A percentile compares a stretch with the other conserved stretches of the same genome.
Evolutionary conservation across 164 flowering plant species (phyloP).

Genomic region (Saururus chinensis): DNA sequence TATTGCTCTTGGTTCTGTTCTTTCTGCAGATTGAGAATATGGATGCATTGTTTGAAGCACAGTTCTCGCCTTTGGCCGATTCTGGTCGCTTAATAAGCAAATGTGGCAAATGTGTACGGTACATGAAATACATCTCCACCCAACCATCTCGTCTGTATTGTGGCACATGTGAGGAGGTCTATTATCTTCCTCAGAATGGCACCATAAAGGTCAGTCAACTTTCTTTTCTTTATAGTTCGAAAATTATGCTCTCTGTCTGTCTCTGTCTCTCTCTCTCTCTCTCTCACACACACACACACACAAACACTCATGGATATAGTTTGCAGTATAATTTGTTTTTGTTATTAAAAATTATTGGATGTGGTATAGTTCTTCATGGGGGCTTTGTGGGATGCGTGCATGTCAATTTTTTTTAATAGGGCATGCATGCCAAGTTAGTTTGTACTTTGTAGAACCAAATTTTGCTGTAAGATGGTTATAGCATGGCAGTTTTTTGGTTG

Average conservation of each 20-base stretch:
- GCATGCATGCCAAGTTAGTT: too few species aligned
- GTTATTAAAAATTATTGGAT: not conserved
- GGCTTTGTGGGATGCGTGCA: not conserved
- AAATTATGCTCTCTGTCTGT: not conserved
- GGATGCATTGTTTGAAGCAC: slow-evolving; percentile 97
- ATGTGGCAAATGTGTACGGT: slow-evolving; percentile 90
- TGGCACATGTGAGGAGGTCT: slow-evolving; percentile 87
- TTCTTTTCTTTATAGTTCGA: too few species aligned
- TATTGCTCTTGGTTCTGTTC: not conserved
- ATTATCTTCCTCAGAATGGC: slow-evolving; percentile 88
- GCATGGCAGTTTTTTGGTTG: too few species aligned
- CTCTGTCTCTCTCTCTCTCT: not conserved
- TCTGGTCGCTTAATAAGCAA: slow-evolving; percentile 86
- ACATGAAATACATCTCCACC: slow-evolving; percentile 77
- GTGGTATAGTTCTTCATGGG: not conserved
- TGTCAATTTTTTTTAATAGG: not conserved
- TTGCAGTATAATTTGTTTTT: not conserved
- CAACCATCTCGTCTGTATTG: slow-evolving; percentile 81
- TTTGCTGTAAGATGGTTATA: too few species aligned
- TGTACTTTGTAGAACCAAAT: too few species aligned
- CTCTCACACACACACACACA: not conserved
- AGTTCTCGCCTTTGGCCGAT: slow-evolving; percentile 83
- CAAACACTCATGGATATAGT: too few species aligned
- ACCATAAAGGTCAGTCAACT: slow-evolving; percentile 55
- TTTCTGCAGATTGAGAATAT: slow-evolving; percentile 70